A percentile compares a stretch with the other conserved stretches of the same genome.
Evolutionary conservation across 805 yeast genomes (phyloP).

Genomic region (Yarrowia sp.): DNA sequence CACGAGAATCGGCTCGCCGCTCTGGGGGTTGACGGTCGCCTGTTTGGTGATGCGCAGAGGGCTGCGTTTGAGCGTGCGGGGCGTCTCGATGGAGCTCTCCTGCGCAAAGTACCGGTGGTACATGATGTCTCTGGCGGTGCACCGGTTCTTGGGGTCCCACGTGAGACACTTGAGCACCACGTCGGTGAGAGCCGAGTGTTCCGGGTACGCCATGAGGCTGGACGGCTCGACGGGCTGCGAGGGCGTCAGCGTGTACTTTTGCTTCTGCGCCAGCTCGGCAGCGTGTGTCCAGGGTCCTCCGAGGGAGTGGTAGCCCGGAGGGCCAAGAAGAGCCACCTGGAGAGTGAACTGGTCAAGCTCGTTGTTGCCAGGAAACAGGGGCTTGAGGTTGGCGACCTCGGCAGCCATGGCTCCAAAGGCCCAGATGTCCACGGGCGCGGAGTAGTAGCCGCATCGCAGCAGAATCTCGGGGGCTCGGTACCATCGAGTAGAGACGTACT

Average conservation of each 20-base stretch:
- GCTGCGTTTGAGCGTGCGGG: constrained; percentile 37
- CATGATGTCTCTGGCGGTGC: constrained; percentile 42
- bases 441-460: constrained; percentile 58
- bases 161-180: constrained; percentile 56
- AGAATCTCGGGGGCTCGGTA: constrained; percentile 92
- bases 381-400: constrained; percentile 76
- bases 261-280: constrained; percentile 10
- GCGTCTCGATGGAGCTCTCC: constrained; percentile 19
- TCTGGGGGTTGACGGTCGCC: constrained; percentile 1
- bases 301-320: constrained; percentile 56
- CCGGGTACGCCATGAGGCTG: neutral
- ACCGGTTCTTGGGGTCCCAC: constrained; percentile 72
- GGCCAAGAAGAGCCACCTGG: constrained; percentile 72
- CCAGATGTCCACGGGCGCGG: constrained; percentile 89
- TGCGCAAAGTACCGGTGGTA: constrained; percentile 23
- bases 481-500: constrained; percentile 96
- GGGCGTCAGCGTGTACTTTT: neutral
- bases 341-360: constrained; percentile 80
- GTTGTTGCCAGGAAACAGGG: constrained; percentile 83
- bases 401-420: constrained; percentile 91
- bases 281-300: constrained; percentile 4
- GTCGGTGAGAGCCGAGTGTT: constrained; percentile 23
- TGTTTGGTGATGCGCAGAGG: constrained; percentile 34
- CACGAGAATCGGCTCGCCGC: neutral
- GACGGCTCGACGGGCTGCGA: neutral